Evolutionary conservation across 1,284 basidiomycete genomes (phyloP), one percentile per base, ranked within the genome.

Genomic region (Ustilago nuda): DNA sequence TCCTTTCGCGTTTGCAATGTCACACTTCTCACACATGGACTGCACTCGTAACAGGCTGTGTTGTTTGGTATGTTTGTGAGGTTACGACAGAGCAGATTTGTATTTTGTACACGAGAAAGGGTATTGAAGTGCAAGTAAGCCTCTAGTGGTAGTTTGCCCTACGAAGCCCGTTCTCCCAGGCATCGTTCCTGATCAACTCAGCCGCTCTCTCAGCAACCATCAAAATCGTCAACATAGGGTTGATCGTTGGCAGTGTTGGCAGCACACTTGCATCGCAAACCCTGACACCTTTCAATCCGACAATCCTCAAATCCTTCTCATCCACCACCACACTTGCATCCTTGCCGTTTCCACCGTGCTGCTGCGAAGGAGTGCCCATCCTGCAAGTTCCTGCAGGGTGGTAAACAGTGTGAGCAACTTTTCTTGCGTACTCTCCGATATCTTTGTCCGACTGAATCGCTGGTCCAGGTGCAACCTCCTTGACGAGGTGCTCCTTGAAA

Each of bases 381-480:
- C 81, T 72, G 61, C 85, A 86, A 12, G 86, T 86, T 30, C 79
- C 81, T 6, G 82, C 81, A 0, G 85, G 85, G 58, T 86, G 86
- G 70, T 86, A 86, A 35, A 86, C 86, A 8, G 86, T 86, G 67
- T 86, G 86, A 4, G 81, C 78, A 0, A 82, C 86, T 52, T 72
- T 81, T 32, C 86, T 66, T 2, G 85, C 85, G 62, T 86, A 86
- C 19, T 72, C 79, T 12, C 71, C 75, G 36, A 86, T 66, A 27
- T 83, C 80, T 45, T 80, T 83, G 72, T 86, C 86, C 8, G 76
- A 66, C 60, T 82, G 79, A 35, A 85, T 71, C n/a, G 57, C 48
- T 37, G 86, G 84, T 9, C 86, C 86, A 1, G 86, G 86, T 4
- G 86, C 86, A 8, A 86, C 66, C 58, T 86, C 86, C 84, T 91